These are phyloP conservation scores for Scenedesmus sp. DNA, from an alignment of 163 green algal genomes.

Conservation along the genomic window DNA sequence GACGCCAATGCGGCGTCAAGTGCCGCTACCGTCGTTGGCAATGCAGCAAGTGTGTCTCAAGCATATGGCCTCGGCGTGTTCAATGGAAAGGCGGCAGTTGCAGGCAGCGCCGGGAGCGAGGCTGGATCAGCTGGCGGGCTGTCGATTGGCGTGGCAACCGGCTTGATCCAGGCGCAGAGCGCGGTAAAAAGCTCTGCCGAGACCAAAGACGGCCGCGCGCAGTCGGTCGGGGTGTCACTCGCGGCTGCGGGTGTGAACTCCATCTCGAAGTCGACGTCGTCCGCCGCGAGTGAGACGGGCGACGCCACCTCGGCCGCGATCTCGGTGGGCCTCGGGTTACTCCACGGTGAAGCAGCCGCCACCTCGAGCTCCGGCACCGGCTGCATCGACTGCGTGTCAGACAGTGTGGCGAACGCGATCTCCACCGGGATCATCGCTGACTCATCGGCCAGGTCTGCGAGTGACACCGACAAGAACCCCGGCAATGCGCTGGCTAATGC, in stretches of 20 bases:
- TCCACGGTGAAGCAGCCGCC: constrained; percentile 7
- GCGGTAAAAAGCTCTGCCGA: background rate
- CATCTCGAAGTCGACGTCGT: background rate
- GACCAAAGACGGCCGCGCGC: constrained; percentile 24
- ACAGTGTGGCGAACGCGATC: background rate
- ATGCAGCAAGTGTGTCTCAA: background rate
- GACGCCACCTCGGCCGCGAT: background rate
- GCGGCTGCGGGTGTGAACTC: constrained; percentile 5
- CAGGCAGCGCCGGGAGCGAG: background rate
- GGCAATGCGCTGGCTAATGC: constrained; percentile 34
- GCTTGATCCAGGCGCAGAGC: constrained; percentile 4
- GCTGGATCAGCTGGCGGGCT: background rate
- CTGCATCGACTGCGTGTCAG: constrained; percentile 9
- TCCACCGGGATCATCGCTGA: constrained; percentile 7
- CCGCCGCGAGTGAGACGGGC: background rate
- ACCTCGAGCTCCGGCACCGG: background rate
- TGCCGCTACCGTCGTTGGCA: background rate
- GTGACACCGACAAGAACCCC: constrained; percentile 28
- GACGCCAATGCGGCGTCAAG: background rate
- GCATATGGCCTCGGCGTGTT: background rate
- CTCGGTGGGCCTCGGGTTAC: background rate
- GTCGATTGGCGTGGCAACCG: background rate
- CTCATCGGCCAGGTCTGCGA: background rate
- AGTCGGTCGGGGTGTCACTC: background rate
- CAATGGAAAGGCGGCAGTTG: constrained; percentile 2